phyloP scores from a whole-genome alignment of 257 asterid species.

The Rauvolfia tetraphylla region DNA sequence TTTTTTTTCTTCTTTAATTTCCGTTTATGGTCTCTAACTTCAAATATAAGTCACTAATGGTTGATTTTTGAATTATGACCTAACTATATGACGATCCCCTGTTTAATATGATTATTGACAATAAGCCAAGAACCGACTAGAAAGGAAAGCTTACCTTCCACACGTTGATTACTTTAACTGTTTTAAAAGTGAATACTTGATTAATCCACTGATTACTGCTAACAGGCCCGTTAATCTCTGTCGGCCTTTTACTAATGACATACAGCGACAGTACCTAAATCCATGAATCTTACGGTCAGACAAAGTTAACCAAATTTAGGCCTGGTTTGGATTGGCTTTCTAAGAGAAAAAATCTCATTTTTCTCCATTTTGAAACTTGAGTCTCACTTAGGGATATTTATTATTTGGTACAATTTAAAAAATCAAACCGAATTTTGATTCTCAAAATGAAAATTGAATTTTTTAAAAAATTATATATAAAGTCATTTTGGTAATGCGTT shows the following conservation, averaged over 20 bases:
- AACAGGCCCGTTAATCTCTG: neutral
- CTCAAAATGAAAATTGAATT: no score
- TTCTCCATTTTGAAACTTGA: no score
- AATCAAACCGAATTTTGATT: no score
- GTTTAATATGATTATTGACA: conserved; percentile 12
- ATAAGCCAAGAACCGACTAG: conserved; percentile 18
- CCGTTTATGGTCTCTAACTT: neutral
- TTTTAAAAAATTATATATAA: no score
- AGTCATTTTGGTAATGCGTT: no score
- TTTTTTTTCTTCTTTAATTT: no score
- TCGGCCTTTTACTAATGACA: neutral
- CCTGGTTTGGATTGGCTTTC: no score
- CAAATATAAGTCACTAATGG: conserved; percentile 12
- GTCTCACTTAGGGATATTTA: no score
- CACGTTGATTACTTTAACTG: conserved; percentile 13
- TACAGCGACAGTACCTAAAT: neutral
- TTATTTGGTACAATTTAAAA: no score
- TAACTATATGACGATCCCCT: conserved; percentile 14
- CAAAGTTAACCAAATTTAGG: neutral
- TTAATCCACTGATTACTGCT: neutral
- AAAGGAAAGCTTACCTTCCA: conserved; percentile 22
- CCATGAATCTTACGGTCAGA: no score
- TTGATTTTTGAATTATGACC: conserved; percentile 19
- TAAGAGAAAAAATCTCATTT: no score
- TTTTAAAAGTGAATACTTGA: conserved; percentile 2